phyloP scores from a whole-genome alignment of 306 rosid genomes.

The Oemleria cerasiformis region DNA sequence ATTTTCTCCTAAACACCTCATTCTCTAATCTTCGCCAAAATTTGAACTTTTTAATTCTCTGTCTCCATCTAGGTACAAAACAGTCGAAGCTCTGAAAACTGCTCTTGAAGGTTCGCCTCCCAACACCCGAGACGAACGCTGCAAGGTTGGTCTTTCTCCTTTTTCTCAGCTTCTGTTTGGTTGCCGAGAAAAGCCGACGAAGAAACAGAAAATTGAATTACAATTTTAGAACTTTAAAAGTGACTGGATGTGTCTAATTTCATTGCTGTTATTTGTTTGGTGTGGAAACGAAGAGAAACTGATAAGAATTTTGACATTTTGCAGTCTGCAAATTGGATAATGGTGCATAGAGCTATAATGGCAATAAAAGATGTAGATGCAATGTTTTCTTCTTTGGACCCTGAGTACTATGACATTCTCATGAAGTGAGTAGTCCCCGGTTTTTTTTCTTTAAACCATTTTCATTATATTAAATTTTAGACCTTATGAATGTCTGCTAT shows the following conservation, averaged over 20 bases:
- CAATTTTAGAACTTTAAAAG: not conserved
- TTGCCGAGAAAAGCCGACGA: conserved; percentile 3
- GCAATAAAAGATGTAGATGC: conserved; percentile 94
- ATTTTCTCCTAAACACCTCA: not conserved
- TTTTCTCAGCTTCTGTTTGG: not conserved
- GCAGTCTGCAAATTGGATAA: conserved; percentile 96
- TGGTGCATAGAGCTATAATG: conserved; percentile 92
- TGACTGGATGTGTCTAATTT: not conserved
- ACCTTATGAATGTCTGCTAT: conserved; percentile 4
- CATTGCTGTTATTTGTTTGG: not conserved
- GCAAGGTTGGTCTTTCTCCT: conserved; percentile 50
- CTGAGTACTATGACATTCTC: conserved; percentile 95
- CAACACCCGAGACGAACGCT: conserved; percentile 80
- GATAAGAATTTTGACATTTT: conserved; percentile 15
- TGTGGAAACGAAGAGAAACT: conserved; percentile 6
- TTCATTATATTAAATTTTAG: not conserved
- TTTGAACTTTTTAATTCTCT: not conserved
- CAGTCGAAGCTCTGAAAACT: conserved; percentile 90
- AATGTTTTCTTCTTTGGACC: conserved; percentile 88
- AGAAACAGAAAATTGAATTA: not conserved
- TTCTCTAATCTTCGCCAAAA: not conserved
- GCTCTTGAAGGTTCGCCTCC: conserved; percentile 97
- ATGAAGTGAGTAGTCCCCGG: conserved; percentile 64
- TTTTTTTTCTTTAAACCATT: conserved; percentile 4
- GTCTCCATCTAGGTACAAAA: conserved; percentile 54